These are phyloP conservation scores for Tylopilus rubrobrunneus DNA, from an alignment of 768 basidiomycete genomes.

Conservation along the genomic window DNA sequence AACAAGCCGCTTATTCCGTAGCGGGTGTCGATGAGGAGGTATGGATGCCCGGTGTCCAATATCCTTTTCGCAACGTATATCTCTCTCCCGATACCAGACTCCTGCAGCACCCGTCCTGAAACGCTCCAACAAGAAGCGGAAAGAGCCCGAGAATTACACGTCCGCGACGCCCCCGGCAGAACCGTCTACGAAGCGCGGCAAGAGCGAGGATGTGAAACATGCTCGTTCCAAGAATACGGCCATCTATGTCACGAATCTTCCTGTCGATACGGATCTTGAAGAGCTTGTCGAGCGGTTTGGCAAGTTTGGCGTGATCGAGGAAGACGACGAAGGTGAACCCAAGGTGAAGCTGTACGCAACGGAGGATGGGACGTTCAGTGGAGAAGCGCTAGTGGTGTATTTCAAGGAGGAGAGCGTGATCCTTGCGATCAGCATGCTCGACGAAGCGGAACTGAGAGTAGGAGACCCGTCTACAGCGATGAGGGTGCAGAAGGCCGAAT, in stretches of 20 bases:
- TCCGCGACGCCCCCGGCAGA: slow-evolving; percentile 48
- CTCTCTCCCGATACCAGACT: slow-evolving; percentile 44
- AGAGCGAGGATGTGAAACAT: slow-evolving; percentile 48
- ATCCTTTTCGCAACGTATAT: slow-evolving; percentile 23
- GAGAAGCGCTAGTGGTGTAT: slow-evolving; percentile 93
- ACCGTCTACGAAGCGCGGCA: slow-evolving; percentile 66
- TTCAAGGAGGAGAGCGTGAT: slow-evolving; percentile 96
- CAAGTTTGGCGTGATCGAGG: slow-evolving; percentile 89
- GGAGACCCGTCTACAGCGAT: slow-evolving; percentile 74
- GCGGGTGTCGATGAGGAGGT: slow-evolving; percentile 93
- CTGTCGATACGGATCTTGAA: slow-evolving; percentile 65
- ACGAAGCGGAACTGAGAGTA: slow-evolving; percentile 86
- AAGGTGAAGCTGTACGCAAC: slow-evolving; percentile 94
- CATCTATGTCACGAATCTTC: slow-evolving; percentile 84
- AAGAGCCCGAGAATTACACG: slow-evolving; percentile 69
- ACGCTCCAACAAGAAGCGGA: slow-evolving; percentile 78
- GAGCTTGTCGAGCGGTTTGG: slow-evolving; percentile 85
- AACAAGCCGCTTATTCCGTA: slow-evolving; percentile 94
- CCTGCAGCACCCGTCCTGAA: slow-evolving; percentile 85
- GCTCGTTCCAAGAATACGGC: slow-evolving; percentile 86
- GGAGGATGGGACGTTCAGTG: slow-evolving; percentile 84
- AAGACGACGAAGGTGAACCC: slow-evolving; percentile 86
- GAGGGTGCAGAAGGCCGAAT: slow-evolving; percentile 73
- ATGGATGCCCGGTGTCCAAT: slow-evolving; percentile 29
- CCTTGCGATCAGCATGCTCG: slow-evolving; percentile 79